Base-by-base conservation (phyloP, 352 stramenopile genomes). In the Globisporangium abappressorium region DNA sequence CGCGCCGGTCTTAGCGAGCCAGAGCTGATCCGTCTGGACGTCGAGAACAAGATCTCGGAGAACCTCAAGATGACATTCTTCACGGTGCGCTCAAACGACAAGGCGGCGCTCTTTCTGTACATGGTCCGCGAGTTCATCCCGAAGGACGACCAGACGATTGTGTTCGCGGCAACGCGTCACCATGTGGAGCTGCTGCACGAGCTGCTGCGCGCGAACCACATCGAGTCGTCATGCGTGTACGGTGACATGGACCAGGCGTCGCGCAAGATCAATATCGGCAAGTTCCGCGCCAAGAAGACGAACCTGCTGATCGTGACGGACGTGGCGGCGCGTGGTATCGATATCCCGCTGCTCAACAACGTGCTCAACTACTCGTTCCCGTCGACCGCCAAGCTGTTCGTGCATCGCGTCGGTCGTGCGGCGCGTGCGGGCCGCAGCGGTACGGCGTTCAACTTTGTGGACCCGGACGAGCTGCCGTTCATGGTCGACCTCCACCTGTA, bases 401-500 rank as follows among this genome's bases (percentile, higher is more conserved):
- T 99, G 33, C 97, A 99, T 93, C 89, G 97, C 58, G 94, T 97
- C 55, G 97, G 97, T 72, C 95, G 97, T 72, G 97, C 97, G 34
- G 97, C 97, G 4, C 86, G 97, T 79, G 96, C 98, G n/a, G 96
- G 97, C 24, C 85, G 96, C 41, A 97, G 89, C 66, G 97, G 97
- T 71, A 97, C 92, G 53, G 98, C 97, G 34, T 99, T 98, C 76
- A 98, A 83, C 74, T 90, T 99, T 70, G 95, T 99, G 15, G 97
- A 99, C 69, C 96, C 96, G 22, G 97, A 99, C 66, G 98, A 99
- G 75, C 78, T 98, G 57, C 95, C 98, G 14, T 99, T 99, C 80
- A 98, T 99, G 93, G 90, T 99, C 26, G 98, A 99, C 75, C 69
- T 99, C 41, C 92, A 98, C 74, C 66, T 98, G 51, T 99, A 99